Evolutionary conservation across 805 yeast species (phyloP), one percentile per base, ranked within the genome.

Genomic region (Wickerhamomyces xylosicus): DNA sequence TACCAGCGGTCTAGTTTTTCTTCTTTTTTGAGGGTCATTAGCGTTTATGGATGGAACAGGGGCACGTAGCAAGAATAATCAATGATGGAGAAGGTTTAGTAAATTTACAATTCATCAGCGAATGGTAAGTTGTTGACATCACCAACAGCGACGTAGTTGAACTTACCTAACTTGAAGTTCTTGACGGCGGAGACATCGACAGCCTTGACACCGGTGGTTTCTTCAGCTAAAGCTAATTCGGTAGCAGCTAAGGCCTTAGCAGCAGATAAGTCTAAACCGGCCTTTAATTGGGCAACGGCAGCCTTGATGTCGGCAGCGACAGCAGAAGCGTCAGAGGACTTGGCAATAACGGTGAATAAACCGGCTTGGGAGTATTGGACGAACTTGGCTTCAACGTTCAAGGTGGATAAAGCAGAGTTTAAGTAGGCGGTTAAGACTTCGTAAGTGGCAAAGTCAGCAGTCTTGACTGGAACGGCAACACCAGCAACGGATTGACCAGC

Each of bases 111-210:
- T 69, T 92, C 96, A 63, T 83, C 87, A 54, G 82, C 80, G 63
- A 71, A 83, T 56, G 98, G 97, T 67, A 90, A 77, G 49, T 76
- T 77, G 58, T 78, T 80, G 45, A 81, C 77, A 63, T 86, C 81
- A 66, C 97, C 98, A 46, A 85, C 79, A 47, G 92, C 96, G 48
- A 81, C 92, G 57, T 83, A 79, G 69, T 80, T 86, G 69, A 79
- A 79, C 56, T 77, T 77, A 47, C 71, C 71, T 44, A 82, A 53
- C 56, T 72, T 67, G 59, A 58, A 67, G 43, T 55, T 48, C 45
- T 65, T 62, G 39, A 63, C 69, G 19, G 61, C 47, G 27, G 62
- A 54, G 40, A 66, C 59, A 38, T 64, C 59, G 27, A 63, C 50
- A 40, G 63, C 57, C 42, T 51, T 40, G 39, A 57, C 46, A 38